These are phyloP conservation scores for Citrus hindsii DNA, from an alignment of 345 rosid genomes.

Conservation along the genomic window DNA sequence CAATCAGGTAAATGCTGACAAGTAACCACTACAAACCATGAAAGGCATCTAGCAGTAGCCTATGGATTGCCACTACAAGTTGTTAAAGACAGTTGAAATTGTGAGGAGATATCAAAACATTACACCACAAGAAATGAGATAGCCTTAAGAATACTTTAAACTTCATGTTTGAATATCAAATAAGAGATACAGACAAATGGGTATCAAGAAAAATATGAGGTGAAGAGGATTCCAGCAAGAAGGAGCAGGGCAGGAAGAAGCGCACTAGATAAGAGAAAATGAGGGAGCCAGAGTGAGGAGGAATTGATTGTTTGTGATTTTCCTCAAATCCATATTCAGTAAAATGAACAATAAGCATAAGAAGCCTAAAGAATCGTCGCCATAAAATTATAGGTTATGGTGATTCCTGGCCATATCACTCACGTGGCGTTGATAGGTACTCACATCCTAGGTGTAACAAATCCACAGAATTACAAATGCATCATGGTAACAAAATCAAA, in stretches of 20 bases:
- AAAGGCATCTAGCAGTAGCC: neutral
- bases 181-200: neutral
- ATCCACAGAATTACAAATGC: neutral
- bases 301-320: neutral
- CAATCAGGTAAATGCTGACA: neutral
- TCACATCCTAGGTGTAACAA: neutral
- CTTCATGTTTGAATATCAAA: neutral
- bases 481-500: neutral
- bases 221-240: neutral
- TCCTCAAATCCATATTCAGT: neutral
- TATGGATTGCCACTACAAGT: neutral
- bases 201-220: neutral
- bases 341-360: neutral
- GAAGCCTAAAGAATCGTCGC: neutral
- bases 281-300: neutral
- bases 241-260: neutral
- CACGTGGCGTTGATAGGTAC: neutral
- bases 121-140: neutral
- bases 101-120: neutral
- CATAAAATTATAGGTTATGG: neutral
- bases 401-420: neutral
- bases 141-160: neutral
- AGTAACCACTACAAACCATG: neutral
- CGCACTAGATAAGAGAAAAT: neutral
- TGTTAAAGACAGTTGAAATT: neutral